phyloP scores from a whole-genome alignment of 1,284 basidiomycete genomes.

The Ganoderma lucidum region DNA sequence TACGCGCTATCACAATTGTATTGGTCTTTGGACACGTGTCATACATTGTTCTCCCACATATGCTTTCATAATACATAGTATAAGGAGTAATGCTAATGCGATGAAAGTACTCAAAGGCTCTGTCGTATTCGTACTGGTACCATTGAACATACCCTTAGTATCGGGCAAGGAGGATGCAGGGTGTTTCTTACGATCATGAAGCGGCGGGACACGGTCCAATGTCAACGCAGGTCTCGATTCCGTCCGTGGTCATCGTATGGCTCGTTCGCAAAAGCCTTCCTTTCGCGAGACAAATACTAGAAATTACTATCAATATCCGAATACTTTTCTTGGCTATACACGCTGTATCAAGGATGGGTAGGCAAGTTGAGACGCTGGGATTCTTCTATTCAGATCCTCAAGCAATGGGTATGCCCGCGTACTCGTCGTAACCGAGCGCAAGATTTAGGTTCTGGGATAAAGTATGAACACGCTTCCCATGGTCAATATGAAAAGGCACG shows the following conservation, averaged over 20 bases:
- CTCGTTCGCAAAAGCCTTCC: background rate
- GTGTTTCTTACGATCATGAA: no score
- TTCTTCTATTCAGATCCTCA: conserved; percentile 17
- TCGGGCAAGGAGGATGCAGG: no score
- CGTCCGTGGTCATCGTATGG: background rate
- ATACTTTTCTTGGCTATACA: conserved; percentile 18
- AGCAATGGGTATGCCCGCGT: conserved; percentile 76
- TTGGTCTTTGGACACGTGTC: background rate
- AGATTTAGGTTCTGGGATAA: conserved; percentile 90
- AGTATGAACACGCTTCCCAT: background rate
- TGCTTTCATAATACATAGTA: background rate
- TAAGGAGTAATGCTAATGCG: no score
- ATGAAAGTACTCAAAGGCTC: no score
- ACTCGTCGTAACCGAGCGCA: conserved; percentile 92
- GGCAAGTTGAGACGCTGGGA: background rate
- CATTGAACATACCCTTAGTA: background rate
- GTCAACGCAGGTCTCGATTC: background rate
- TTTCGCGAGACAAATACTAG: background rate
- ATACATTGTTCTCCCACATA: background rate
- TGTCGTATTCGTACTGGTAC: background rate
- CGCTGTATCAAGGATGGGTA: background rate
- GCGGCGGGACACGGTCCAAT: background rate
- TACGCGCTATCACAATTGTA: background rate
- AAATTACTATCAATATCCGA: conserved; percentile 4
- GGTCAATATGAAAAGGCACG: conserved; percentile 35